Base-by-base conservation (phyloP, 805 yeast genomes). In the Sungouiella thailandica region DNA sequence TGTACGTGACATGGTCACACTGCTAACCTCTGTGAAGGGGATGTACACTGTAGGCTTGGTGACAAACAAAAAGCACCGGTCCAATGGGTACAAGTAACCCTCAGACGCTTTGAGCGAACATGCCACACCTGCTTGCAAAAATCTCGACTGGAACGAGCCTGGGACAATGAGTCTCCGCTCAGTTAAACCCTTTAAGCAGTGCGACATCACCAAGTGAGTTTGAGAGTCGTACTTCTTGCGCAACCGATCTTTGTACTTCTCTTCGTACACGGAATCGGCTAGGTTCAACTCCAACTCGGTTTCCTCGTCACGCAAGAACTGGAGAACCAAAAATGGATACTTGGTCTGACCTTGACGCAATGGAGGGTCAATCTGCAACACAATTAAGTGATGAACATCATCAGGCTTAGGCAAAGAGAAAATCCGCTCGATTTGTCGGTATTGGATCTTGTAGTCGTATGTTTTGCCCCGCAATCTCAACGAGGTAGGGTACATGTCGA, bases 341-440 rank as follows among this genome's bases (percentile, higher is more conserved):
- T 96, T 77, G 0, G 98, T 93, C 64, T 93, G 97, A 36, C 99
- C 99, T 64, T 93, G 99, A 58, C 97, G 80, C 44, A 93, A 68
- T 2, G 99, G 98, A 17, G 98, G 98, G 47, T 90, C 97, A 29
- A 93, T 83, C 52, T 94, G 96, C 40, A 90, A 65, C 5, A 93
- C 81, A 54, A 93, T 70, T 45, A 89, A 67, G 57, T 90, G 95
- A 56, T 90, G 95, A 27, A 83, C 70, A 41, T 88, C 97, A 58
- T 93, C 98, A 1, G 95, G 88, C 54, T 87, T 88, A 17, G 99
- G 98, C 46, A 93, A 70, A 10, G 95, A 78, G 49, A 93, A 90
- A 23, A 93, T 78, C 52, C 96, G 74, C 60, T 88, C 95, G 41
- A 93, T 80, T 55, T 88, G 93, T 52, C 80, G 74, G 60, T 85